Percentiles rank a stretch among this genome's conserved stretches.
Evolutionary conservation across 106 monocot genomes (phyloP).

Genomic region (Apostasia ramifera): DNA sequence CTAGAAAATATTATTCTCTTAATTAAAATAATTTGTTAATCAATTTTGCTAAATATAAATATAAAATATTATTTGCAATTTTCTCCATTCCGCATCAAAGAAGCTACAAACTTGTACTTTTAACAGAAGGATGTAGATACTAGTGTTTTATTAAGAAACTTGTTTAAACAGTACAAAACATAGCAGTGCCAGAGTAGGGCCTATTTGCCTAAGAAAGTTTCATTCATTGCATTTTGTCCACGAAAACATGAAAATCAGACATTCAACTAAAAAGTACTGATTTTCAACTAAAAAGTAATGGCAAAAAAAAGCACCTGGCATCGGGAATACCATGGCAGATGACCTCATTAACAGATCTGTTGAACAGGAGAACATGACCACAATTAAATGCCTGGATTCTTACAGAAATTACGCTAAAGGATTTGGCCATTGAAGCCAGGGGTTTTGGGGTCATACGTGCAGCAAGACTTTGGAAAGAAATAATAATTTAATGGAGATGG

Average conservation of each 20-base stretch:
- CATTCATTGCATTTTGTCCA: too few relatives aligned
- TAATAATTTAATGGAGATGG: conserved; percentile 96
- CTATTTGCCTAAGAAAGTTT: too few relatives aligned
- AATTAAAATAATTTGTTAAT: too few relatives aligned
- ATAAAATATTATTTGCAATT: too few relatives aligned
- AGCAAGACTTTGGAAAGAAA: conserved; percentile 99
- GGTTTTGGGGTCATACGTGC: conserved; percentile 71
- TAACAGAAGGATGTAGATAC: too few relatives aligned
- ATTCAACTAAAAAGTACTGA: neutral
- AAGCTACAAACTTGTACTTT: too few relatives aligned
- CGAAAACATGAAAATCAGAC: neutral
- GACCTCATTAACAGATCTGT: conserved; percentile 98
- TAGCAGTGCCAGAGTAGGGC: too few relatives aligned
- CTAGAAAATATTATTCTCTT: too few relatives aligned
- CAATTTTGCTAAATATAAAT: too few relatives aligned
- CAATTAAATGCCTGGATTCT: neutral
- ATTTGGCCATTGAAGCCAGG: neutral
- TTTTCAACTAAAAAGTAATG: neutral
- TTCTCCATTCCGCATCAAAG: too few relatives aligned
- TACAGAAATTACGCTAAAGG: neutral
- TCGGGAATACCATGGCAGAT: conserved; percentile 99
- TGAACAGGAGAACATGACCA: conserved; percentile 10
- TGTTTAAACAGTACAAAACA: too few relatives aligned
- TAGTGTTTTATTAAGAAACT: too few relatives aligned
- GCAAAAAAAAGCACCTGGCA: conserved; percentile 49